Conservation (phyloP, 2,329 filamentous ascomycete species). For the Drechslerella stenobrocha region DNA sequence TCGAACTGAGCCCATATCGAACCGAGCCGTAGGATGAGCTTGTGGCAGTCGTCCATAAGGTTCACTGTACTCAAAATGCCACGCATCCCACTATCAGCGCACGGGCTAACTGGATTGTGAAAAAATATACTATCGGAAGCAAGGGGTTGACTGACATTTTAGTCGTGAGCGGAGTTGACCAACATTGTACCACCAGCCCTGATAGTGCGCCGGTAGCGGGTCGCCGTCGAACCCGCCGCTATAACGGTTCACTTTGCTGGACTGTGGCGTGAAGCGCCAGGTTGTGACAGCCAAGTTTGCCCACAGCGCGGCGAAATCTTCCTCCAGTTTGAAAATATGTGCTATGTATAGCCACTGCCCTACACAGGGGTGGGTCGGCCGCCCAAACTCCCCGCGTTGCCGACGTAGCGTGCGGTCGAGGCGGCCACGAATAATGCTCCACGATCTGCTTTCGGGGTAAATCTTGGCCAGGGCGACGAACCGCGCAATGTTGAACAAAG, state of each 20-base stretch:
- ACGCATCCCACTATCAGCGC: too few relatives aligned
- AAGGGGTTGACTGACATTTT: constrained; percentile 3
- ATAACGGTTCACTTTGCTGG: constrained; percentile 17
- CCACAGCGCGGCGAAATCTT: constrained; percentile 22
- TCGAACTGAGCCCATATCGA: constrained; percentile 14
- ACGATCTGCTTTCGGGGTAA: neutral
- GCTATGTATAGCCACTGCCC: constrained; percentile 29
- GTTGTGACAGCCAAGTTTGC: constrained; percentile 20
- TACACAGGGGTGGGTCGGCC: constrained; percentile 9
- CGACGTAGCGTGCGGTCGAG: constrained; percentile 12
- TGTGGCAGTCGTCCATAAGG: neutral
- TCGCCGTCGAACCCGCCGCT: constrained; percentile 6
- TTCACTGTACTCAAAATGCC: too few relatives aligned
- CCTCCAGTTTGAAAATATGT: constrained; percentile 8
- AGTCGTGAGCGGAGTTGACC: constrained; percentile 9
- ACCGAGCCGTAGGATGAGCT: constrained; percentile 6
- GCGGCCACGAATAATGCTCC: neutral
- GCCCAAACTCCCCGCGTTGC: constrained; percentile 14
- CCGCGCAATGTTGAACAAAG: constrained; percentile 10
- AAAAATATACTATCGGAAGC: too few relatives aligned
- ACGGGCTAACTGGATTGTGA: too few relatives aligned
- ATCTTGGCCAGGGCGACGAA: constrained; percentile 3
- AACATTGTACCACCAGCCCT: constrained; percentile 19
- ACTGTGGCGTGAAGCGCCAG: constrained; percentile 9
- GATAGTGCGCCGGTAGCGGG: neutral